These are phyloP conservation scores for Acanthamoeba lenticulata DNA, from an alignment of 208 protist species.

Conservation along the genomic window DNA sequence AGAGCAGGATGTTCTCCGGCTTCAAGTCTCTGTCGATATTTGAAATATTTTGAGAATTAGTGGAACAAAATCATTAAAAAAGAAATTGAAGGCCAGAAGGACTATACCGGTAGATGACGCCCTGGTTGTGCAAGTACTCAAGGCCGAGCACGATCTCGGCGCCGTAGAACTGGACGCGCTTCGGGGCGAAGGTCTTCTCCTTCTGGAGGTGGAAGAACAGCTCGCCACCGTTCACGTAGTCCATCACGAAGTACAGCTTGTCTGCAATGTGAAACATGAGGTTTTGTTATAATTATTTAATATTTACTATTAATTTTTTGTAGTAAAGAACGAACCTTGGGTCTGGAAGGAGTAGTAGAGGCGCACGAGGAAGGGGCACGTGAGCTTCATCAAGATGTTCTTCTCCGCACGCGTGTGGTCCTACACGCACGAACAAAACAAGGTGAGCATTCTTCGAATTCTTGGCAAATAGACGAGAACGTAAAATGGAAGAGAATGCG, in stretches of 20 bases:
- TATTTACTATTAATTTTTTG: too few relatives aligned
- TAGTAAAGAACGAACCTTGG: slow-evolving; percentile 86
- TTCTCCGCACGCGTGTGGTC: slow-evolving; percentile 85
- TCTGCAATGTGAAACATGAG: neutral
- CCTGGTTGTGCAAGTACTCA: slow-evolving; percentile 83
- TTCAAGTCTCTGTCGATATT: slow-evolving; percentile 44
- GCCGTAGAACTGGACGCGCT: slow-evolving; percentile 63
- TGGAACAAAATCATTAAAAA: too few relatives aligned
- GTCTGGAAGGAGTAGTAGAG: slow-evolving; percentile 97
- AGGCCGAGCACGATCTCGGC: slow-evolving; percentile 86
- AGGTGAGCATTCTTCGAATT: neutral
- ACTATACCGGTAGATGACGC: slow-evolving; percentile 85
- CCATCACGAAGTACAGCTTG: slow-evolving; percentile 71
- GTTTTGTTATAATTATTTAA: too few relatives aligned
- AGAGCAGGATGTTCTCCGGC: slow-evolving; percentile 47
- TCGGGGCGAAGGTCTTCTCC: slow-evolving; percentile 33
- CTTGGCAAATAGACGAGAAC: neutral
- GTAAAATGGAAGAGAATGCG: neutral
- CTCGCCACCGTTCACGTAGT: slow-evolving; percentile 92
- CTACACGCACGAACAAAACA: neutral
- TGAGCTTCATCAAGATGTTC: slow-evolving; percentile 79
- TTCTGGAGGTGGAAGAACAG: slow-evolving; percentile 94
- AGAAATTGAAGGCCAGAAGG: slow-evolving; percentile 81
- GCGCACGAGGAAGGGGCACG: slow-evolving; percentile 88
- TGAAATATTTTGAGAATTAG: slow-evolving; percentile 11